Evolutionary conservation across 257 asterid genomes (phyloP).

Genomic region (Solanum tarijense): DNA sequence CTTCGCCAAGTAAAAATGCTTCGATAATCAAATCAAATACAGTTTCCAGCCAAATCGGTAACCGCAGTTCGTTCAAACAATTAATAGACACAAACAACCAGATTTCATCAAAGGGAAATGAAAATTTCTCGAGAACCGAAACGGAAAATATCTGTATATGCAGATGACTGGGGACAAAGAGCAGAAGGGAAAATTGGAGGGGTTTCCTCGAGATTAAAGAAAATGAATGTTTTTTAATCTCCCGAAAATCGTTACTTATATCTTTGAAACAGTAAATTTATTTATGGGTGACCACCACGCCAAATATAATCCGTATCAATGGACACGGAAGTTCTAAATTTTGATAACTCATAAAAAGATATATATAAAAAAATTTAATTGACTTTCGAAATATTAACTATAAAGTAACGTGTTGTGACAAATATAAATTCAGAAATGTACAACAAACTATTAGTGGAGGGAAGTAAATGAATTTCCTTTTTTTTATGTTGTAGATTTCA

Average conservation of each 20-base stretch:
- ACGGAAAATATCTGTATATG: background rate
- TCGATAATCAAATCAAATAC: background rate
- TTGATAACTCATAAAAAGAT: background rate
- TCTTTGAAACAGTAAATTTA: background rate
- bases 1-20: background rate
- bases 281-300: background rate
- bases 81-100: background rate
- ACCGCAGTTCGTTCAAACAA: background rate
- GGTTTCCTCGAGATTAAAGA: background rate
- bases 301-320: background rate
- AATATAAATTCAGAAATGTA: background rate
- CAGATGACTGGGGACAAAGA: background rate
- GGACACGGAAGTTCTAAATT: background rate
- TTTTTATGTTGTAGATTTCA: background rate
- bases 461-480: background rate
- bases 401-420: background rate
- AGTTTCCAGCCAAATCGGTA: background rate
- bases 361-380: too few relatives aligned
- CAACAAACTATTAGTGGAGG: background rate
- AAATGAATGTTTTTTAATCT: background rate
- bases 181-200: background rate
- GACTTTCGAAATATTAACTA: too few relatives aligned
- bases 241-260: background rate
- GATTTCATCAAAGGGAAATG: background rate
- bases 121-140: background rate